Percentiles rank a stretch among this genome's conserved stretches.
Conservation (phyloP, 257 asterid genomes). For the Apocynum venetum region DNA sequence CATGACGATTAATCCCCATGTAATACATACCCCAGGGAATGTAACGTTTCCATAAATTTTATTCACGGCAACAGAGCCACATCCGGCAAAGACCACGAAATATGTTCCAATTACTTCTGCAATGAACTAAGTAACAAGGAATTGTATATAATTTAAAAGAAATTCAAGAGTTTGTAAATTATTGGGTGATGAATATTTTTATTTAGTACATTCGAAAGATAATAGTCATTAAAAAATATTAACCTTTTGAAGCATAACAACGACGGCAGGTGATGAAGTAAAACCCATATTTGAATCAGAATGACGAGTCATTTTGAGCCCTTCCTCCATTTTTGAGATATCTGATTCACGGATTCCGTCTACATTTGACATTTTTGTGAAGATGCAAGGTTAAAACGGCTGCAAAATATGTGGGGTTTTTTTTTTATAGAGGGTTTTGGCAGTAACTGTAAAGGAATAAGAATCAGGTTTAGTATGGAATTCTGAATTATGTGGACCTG, state of each 20-base stretch:
- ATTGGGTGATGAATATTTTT: too few species aligned
- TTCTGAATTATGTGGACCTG: too few species aligned
- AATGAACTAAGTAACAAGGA: constrained; percentile 28
- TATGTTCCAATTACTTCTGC: constrained; percentile 72
- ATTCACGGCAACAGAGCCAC: constrained; percentile 63
- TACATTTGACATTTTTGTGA: too few species aligned
- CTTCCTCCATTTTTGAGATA: constrained; percentile 48
- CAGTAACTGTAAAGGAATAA: too few species aligned
- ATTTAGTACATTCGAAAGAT: too few species aligned
- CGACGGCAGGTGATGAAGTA: constrained; percentile 22
- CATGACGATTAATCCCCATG: constrained; percentile 81
- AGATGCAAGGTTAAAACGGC: too few species aligned
- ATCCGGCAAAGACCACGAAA: constrained; percentile 63
- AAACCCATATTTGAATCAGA: constrained; percentile 10
- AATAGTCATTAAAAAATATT: too few species aligned
- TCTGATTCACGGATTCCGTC: constrained; percentile 19
- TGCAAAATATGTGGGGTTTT: too few species aligned
- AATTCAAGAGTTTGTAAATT: too few species aligned
- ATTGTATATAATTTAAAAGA: too few species aligned
- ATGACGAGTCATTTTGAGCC: constrained; percentile 13
- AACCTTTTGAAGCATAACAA: constrained; percentile 42
- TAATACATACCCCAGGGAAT: constrained; percentile 61
- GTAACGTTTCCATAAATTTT: constrained; percentile 53
- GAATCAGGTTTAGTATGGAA: too few species aligned
- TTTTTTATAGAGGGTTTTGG: too few species aligned